Base-by-base conservation (phyloP, 2,329 filamentous ascomycete genomes). In the Thielaviopsis euricoi region DNA sequence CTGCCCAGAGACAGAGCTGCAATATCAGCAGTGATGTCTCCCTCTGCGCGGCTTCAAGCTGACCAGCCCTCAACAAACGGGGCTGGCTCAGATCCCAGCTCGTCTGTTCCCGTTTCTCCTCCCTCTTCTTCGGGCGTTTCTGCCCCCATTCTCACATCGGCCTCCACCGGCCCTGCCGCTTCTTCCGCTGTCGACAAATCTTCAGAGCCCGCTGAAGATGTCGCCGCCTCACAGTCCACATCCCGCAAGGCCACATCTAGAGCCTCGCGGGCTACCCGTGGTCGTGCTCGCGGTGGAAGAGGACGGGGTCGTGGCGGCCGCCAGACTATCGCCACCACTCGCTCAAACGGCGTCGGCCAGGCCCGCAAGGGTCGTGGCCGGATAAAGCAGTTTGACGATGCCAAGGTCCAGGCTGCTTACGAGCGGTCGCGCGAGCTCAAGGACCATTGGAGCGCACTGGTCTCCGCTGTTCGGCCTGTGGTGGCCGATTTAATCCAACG, bases 381-480 rank as follows among this genome's bases (percentile, higher is more conserved):
- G 58, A 74, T 76, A 67, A 81, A 81, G 69, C 74, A 74, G 64
- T 81, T 80, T 64, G 70, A 73, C 60, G 74, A 78, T 62, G 70
- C 73, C 61, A 75, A 73, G 62, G 74, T 77, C 56, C 79, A 82
- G 66, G 78, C 78, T 55, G 74, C 76, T 58, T 78, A 80, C 62
- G 79, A 82, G 66, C 81, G 85, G 57, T 80, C 83, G 66, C 76
- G 83, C 63, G 78, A 85, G 63, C 73, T 87, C 64, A 84, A 84
- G 67, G 79, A 80, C 58, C 74, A 75, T 23, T 87, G 80, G 68
- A 76, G 80, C n/a, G 72, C 76, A 59, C 77, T 87, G 55, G 76
- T 80, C 60, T 77, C 79, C 63, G 74, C 78, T 29, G 69, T 86
- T 64, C 86, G 85, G 67, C 78, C 79, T 17, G 76, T 81, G 10